Base-by-base conservation (phyloP, 495 filamentous ascomycete species). In the Penicillium salamii region DNA sequence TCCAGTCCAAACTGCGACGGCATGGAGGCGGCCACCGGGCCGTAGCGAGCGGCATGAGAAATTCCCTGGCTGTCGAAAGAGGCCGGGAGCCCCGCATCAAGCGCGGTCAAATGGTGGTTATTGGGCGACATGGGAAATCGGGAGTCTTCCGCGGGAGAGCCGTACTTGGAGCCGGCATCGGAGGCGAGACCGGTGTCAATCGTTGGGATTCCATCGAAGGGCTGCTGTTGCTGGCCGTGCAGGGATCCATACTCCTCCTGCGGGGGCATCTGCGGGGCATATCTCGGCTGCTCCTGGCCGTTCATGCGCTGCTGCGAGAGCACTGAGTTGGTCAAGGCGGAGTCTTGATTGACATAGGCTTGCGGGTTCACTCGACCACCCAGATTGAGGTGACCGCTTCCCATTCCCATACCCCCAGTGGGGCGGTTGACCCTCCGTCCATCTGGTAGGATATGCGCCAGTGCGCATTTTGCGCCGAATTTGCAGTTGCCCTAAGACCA, bases 11-110 rank as follows among this genome's bases (percentile, higher is more conserved):
- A 97, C 54, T 91, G 90, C 12, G 90, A 87, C 1, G 93, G 93
- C 28, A 98, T 85, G 1, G 93, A 97, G 7, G 92, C 87, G 11
- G 92, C 92, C 56, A 95, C 90, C 0, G 93, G 90, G 1, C 90
- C 95, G 61, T 90, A 88, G 42, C 91, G 81, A 19, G 93, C 92
- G 45, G 88, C 88, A 60, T 90, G 87, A 5, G 91, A 96, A 15
- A 96, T 89, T 35, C 93, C 93, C 56, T 97, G 91, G 60, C 90
- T 95, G 65, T 97, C 95, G 62, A 98, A 97, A 1, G 93, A 97
- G 9, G 90, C 90, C 7, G 93, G 93, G 19, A 98, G 82, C 2
- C 90, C 90, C 6, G 91, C 95, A 74, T 98, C 93, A 15, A 97
- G 79, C n/a, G 90, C 89, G 36, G 82, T 95, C 34, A 91, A 78